These are phyloP conservation scores for Cubamyces sp. DNA, from an alignment of 768 basidiomycete genomes.

Conservation along the genomic window DNA sequence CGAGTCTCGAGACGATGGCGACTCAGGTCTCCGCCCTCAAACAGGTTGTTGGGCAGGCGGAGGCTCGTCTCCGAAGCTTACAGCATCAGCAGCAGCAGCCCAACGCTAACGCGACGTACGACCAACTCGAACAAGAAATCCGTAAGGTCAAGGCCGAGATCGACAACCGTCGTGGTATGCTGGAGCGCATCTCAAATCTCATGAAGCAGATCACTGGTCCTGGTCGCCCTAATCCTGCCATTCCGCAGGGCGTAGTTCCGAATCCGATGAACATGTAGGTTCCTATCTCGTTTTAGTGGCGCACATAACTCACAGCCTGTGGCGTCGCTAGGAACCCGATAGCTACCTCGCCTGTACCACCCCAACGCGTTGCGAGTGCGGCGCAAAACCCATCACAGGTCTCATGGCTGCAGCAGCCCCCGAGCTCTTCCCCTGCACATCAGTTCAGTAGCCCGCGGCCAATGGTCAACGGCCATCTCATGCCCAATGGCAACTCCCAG, in stretches of 20 bases:
- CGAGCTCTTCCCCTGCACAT: conserved; percentile 6
- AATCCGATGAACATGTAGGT: conserved; percentile 10
- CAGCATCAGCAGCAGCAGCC: conserved; percentile 19
- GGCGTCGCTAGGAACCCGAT: conserved; percentile 6
- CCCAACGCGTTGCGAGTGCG: conserved; percentile 11
- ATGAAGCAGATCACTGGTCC: neutral
- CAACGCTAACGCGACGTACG: neutral
- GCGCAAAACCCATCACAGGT: conserved; percentile 7
- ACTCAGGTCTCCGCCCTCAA: conserved; percentile 4
- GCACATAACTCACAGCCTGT: neutral
- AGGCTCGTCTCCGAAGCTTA: conserved; percentile 1
- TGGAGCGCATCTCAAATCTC: neutral
- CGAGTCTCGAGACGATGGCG: conserved; percentile 17
- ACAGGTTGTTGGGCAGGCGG: neutral
- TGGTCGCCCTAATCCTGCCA: neutral
- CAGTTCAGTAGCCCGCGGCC: conserved; percentile 19
- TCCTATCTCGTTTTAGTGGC: neutral
- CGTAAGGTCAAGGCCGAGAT: conserved; percentile 10
- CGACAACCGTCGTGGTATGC: neutral
- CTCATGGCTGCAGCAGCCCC: conserved; percentile 13
- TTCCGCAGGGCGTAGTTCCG: neutral
- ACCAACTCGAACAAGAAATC: conserved; percentile 12
- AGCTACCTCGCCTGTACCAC: conserved; percentile 15
- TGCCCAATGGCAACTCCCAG: conserved; percentile 15
- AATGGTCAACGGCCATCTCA: conserved; percentile 4